These are phyloP conservation scores for Penicillium sp. DNA, from an alignment of 2,329 filamentous ascomycete genomes.

Conservation along the genomic window DNA sequence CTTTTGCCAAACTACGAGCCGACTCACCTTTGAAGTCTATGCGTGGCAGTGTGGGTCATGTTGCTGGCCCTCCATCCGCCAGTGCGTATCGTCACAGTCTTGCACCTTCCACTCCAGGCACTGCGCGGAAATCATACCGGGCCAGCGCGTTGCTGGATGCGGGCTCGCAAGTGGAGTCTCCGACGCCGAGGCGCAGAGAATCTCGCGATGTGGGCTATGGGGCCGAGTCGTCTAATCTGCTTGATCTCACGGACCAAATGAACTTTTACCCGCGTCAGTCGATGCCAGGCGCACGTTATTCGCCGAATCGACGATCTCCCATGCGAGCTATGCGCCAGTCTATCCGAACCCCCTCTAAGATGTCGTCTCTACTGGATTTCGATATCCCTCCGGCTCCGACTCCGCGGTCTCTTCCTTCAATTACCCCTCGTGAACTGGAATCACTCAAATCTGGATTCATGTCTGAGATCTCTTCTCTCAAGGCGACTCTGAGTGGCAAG, in stretches of 20 bases:
- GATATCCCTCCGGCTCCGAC: conserved; percentile 92
- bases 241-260: conserved; percentile 83
- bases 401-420: conserved; percentile 80
- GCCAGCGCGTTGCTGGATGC: conserved; percentile 28
- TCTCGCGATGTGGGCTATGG: conserved; percentile 38
- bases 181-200: conserved; percentile 47
- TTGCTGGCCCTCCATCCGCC: conserved; percentile 30
- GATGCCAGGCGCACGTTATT: conserved; percentile 31
- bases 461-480: conserved; percentile 90
- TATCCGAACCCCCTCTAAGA: conserved; percentile 44
- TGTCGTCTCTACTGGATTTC: conserved; percentile 76
- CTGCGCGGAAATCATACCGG: conserved; percentile 37
- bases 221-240: conserved; percentile 65
- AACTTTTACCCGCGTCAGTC: conserved; percentile 50
- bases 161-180: conserved; percentile 31
- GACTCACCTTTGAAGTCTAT: conserved; percentile 54
- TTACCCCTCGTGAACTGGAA: conserved; percentile 88
- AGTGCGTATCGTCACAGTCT: conserved; percentile 13
- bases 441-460: conserved; percentile 84
- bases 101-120: conserved; percentile 42
- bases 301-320: conserved; percentile 41
- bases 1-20: conserved; percentile 64
- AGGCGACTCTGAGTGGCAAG: conserved; percentile 83
- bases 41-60: conserved; percentile 34
- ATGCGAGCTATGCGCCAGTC: conserved; percentile 34